Base-by-base conservation (phyloP, 257 asterid species). In the Ehretia macrophylla region DNA sequence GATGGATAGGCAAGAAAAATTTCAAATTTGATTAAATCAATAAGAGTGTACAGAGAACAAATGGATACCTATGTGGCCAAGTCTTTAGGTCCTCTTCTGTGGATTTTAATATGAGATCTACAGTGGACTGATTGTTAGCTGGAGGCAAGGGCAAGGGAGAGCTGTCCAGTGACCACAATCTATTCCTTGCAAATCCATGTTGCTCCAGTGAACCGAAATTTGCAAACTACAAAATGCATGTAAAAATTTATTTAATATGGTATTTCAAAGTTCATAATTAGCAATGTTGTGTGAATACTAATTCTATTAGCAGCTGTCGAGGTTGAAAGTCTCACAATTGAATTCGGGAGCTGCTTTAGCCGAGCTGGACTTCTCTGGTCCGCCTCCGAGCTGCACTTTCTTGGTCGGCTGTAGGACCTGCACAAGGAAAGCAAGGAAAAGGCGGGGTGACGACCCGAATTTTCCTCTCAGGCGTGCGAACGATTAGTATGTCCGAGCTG, bases 51-150 rank as follows among this genome's bases (percentile, higher is more conserved):
- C 8, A 42, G 5, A 40, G 17, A 39, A 45, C 16, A n/a, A 10
- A 40, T 18, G 8, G 47, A 44, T 63, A 85, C 96, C 83, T 85
- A 56, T 88, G 95, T 8, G 94, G 94, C 96, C 94, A 85, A 59
- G 65, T 68, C 74, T 88, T 88, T 65, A 79, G 72, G 76, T 88
- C 96, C 10, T 88, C 95, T n/a, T 88, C 95, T 62, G 94, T 81
- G 65, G 86, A 78, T 71, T 81, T 84, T 67, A 85, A 68, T 58
- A 85, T 49, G 69, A 88, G 85, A 79, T 88, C 94, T 68, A 81
- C 88, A 1, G 95, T 75, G 50, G 95, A 75, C 54, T 69, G 85
- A 69, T 55, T 83, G 64, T 72, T 80, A 42, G 73, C 81, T 20
- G 85, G 75, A 59, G 90, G 83, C 55, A 88, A 60, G 56, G 95